Conservation (phyloP, 768 basidiomycete species). For the Tylopilus rubrobrunneus region DNA sequence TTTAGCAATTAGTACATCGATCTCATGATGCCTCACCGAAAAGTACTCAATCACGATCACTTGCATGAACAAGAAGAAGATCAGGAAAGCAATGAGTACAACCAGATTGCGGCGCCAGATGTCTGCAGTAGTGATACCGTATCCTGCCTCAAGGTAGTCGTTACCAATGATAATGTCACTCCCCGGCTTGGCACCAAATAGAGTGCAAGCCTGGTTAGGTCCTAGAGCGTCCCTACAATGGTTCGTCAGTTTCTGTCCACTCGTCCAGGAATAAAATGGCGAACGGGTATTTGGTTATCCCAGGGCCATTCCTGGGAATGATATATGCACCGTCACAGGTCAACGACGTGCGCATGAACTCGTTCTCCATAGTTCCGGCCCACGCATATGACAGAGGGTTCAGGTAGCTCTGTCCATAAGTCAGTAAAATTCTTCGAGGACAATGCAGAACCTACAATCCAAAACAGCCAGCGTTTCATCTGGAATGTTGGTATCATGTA, state of each 20-base stretch:
- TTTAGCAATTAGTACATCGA: not conserved
- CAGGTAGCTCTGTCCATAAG: slow-evolving; percentile 54
- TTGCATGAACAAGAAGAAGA: slow-evolving; percentile 68
- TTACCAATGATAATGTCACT: slow-evolving; percentile 52
- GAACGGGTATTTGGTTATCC: slow-evolving; percentile 58
- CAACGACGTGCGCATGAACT: slow-evolving; percentile 67
- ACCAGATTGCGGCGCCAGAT: slow-evolving; percentile 68
- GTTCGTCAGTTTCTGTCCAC: slow-evolving; percentile 8
- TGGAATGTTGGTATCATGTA: slow-evolving; percentile 62
- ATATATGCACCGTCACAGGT: slow-evolving; percentile 63
- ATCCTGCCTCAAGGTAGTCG: slow-evolving; percentile 58
- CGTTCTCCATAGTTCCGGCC: slow-evolving; percentile 80
- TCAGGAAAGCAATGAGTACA: slow-evolving; percentile 65
- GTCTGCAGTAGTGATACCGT: slow-evolving; percentile 44
- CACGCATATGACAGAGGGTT: slow-evolving; percentile 78
- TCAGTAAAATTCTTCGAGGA: slow-evolving; percentile 4
- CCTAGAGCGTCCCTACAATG: slow-evolving; percentile 45
- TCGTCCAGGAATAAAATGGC: slow-evolving; percentile 20
- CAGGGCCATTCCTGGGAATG: slow-evolving; percentile 60
- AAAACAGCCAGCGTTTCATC: slow-evolving; percentile 83
- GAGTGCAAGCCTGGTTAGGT: slow-evolving; percentile 73
- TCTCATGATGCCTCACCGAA: slow-evolving; percentile 39
- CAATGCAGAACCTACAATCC: slow-evolving; percentile 54
- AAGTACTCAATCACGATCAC: slow-evolving; percentile 62
- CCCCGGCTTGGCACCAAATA: slow-evolving; percentile 63